Percentiles rank a stretch among this genome's conserved stretches.
Evolutionary conservation across 805 yeast species (phyloP).

Genomic region (Priceomyces carsonii): DNA sequence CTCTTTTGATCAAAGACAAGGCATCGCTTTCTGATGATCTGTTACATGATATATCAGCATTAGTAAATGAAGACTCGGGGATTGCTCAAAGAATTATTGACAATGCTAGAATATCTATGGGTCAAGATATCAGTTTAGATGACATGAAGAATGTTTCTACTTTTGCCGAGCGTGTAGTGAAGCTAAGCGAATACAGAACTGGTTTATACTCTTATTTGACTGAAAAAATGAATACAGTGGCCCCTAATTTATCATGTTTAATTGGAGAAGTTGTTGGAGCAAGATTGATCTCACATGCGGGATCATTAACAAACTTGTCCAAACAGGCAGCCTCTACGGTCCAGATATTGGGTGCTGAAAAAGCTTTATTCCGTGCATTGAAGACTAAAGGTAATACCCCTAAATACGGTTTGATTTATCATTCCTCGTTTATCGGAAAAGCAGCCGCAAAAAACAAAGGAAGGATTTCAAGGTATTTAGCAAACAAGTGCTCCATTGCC

Average conservation of each 20-base stretch:
- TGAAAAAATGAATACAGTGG: constrained; percentile 96
- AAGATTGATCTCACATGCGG: constrained; percentile 96
- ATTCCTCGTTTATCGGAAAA: constrained; percentile 90
- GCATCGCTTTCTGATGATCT: constrained; percentile 87
- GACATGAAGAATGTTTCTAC: constrained; percentile 90
- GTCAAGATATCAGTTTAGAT: constrained; percentile 93
- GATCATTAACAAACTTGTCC: constrained; percentile 92
- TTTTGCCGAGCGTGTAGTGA: constrained; percentile 92
- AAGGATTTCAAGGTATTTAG: constrained; percentile 96
- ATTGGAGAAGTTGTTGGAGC: constrained; percentile 99
- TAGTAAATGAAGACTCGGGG: constrained; percentile 89
- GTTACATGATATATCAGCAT: constrained; percentile 87
- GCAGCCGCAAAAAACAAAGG: constrained; percentile 98
- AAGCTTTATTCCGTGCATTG: constrained; percentile 93
- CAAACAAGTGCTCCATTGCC: constrained; percentile 98
- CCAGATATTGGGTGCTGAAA: constrained; percentile 96
- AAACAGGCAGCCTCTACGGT: constrained; percentile 99
- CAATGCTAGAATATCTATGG: constrained; percentile 97
- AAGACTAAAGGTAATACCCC: constrained; percentile 97
- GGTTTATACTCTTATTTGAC: constrained; percentile 81
- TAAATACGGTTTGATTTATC: constrained; percentile 92
- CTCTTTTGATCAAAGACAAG: constrained; percentile 84
- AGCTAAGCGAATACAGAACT: constrained; percentile 86
- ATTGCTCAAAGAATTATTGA: constrained; percentile 86
- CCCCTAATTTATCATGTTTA: constrained; percentile 94